A percentile compares a stretch with the other conserved stretches of the same genome.
Conservation (phyloP, 2,329 filamentous ascomycete genomes). For the Verticillium nubilum region DNA sequence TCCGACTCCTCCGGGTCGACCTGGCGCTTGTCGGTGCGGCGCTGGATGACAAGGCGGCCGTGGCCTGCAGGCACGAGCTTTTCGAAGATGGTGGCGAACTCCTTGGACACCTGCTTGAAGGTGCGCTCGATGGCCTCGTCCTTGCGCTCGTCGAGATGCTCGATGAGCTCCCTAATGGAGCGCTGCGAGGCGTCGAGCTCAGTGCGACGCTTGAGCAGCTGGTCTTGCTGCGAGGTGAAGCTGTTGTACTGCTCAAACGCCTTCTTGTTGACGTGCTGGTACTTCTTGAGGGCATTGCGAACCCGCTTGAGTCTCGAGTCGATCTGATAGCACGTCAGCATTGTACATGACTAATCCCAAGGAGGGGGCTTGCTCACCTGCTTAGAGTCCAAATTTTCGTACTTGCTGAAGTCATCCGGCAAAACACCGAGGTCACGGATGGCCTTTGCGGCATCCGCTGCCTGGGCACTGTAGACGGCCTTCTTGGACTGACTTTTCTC, state of each 20-base stretch:
- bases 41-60: conserved; percentile 87
- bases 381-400: conserved; percentile 75
- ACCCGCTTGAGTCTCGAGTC: conserved; percentile 76
- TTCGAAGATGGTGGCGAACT: conserved; percentile 90
- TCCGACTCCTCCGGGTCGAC: conserved; percentile 56
- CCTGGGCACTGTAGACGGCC: conserved; percentile 69
- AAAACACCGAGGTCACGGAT: conserved; percentile 91
- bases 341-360: not conserved
- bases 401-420: conserved; percentile 90
- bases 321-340: conserved; percentile 34
- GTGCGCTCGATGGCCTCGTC: conserved; percentile 98
- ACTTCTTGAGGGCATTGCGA: conserved; percentile 91
- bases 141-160: conserved; percentile 88
- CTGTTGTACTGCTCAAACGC: conserved; percentile 98
- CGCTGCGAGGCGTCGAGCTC: conserved; percentile 83
- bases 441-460: conserved; percentile 76
- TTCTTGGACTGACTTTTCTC: conserved; percentile 91
- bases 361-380: conserved; percentile 45
- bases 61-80: conserved; percentile 91
- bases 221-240: conserved; percentile 89
- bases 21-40: conserved; percentile 69
- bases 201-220: conserved; percentile 73
- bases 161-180: conserved; percentile 88
- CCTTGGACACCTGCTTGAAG: conserved; percentile 93
- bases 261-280: conserved; percentile 98